These are phyloP conservation scores for Alternaria dauci DNA, from an alignment of 2,329 filamentous ascomycete species.

Conservation along the genomic window DNA sequence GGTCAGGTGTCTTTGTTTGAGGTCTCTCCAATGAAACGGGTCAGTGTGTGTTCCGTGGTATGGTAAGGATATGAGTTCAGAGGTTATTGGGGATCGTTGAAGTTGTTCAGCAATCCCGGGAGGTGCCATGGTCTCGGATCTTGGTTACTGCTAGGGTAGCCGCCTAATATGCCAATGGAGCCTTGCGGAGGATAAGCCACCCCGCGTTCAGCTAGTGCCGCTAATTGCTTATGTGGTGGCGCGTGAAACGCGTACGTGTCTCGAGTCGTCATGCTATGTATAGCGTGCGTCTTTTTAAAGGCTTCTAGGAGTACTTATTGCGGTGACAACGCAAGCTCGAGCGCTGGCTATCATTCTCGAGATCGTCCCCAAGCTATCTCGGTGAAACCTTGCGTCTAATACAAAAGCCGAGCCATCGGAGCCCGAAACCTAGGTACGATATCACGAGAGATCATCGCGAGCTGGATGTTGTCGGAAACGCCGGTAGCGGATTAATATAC, in stretches of 20 bases:
- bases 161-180: neutral
- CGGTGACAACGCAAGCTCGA: neutral
- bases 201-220: neutral
- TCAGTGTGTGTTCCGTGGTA: neutral
- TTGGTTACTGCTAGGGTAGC: neutral
- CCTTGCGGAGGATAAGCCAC: neutral
- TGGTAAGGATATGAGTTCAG: neutral
- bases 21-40: neutral
- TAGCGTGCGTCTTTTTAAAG: neutral
- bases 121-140: neutral
- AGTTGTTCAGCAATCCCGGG: neutral
- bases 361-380: neutral
- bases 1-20: neutral
- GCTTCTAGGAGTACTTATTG: neutral
- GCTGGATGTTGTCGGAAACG: neutral
- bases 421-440: neutral
- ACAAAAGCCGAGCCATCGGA: neutral
- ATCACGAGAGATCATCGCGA: neutral
- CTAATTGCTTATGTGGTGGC: conserved; percentile 2
- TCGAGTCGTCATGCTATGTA: neutral
- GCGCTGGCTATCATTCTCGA: neutral
- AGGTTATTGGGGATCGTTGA: neutral
- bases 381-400: neutral
- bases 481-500: neutral
- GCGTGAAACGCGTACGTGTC: conserved; percentile 3